Conservation (phyloP, 768 basidiomycete species). For the Rhodotorula babjevae region DNA sequence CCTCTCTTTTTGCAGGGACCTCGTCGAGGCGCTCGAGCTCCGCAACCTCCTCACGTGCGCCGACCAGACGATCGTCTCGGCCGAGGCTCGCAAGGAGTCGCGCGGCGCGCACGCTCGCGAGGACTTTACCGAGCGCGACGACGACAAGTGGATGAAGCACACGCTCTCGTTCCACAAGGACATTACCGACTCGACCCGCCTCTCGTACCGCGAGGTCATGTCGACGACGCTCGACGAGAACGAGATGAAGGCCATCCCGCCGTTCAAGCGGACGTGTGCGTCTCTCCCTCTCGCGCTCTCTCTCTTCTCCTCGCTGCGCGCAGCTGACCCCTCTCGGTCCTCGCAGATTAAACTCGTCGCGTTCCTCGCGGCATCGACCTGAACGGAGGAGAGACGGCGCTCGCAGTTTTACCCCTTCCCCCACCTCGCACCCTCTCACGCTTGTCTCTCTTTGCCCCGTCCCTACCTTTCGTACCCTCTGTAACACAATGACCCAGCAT, state of each 20-base stretch:
- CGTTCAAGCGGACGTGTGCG: slow-evolving; percentile 88
- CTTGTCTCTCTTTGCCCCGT: neutral
- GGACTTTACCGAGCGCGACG: slow-evolving; percentile 98
- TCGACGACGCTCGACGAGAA: slow-evolving; percentile 78
- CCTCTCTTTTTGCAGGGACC: slow-evolving; percentile 58
- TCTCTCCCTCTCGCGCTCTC: slow-evolving; percentile 46
- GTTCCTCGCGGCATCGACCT: no score
- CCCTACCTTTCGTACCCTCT: neutral
- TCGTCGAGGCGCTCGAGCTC: slow-evolving; percentile 93
- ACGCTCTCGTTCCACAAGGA: slow-evolving; percentile 90
- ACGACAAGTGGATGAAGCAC: slow-evolving; percentile 86
- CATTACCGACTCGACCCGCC: slow-evolving; percentile 70
- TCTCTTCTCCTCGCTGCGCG: neutral
- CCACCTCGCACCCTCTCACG: neutral
- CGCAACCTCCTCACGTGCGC: slow-evolving; percentile 93
- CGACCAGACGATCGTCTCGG: slow-evolving; percentile 87
- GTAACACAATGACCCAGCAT: neutral
- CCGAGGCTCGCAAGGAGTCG: slow-evolving; percentile 82
- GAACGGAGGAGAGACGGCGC: neutral
- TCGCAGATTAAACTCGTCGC: neutral
- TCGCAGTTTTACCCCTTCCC: neutral
- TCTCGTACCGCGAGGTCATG: slow-evolving; percentile 85
- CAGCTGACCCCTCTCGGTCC: neutral
- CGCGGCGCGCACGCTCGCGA: slow-evolving; percentile 98
- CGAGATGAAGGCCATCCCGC: slow-evolving; percentile 72